A percentile compares a stretch with the other conserved stretches of the same genome.
These are phyloP conservation scores for Teratosphaeria destructans DNA, from an alignment of 2,329 filamentous ascomycete species.

Conservation along the genomic window DNA sequence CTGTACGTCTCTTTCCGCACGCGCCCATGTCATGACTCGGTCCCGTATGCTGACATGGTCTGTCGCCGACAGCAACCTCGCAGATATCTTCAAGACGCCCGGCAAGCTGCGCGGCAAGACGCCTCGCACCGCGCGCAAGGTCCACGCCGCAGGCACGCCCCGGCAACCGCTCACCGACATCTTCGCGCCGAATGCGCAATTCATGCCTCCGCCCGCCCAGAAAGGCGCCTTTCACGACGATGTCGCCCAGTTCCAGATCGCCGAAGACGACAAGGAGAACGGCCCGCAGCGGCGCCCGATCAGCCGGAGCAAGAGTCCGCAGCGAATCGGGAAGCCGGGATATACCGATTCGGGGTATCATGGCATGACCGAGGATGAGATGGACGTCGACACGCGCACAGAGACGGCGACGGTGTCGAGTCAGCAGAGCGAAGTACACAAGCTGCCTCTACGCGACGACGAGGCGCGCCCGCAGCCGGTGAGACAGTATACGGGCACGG, in stretches of 20 bases:
- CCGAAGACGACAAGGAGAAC: slow-evolving; percentile 41
- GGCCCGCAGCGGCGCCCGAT: slow-evolving; percentile 13
- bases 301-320: slow-evolving; percentile 24
- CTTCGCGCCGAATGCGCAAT: slow-evolving; percentile 34
- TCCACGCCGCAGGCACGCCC: slow-evolving; percentile 41
- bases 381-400: slow-evolving; percentile 28
- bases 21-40: not conserved
- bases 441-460: slow-evolving; percentile 15
- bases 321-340: slow-evolving; percentile 23
- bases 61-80: slow-evolving; percentile 56
- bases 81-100: slow-evolving; percentile 92
- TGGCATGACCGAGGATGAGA: slow-evolving; percentile 50
- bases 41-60: slow-evolving; percentile 16
- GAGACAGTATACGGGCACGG: slow-evolving; percentile 11
- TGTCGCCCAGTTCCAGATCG: slow-evolving; percentile 50
- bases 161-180: slow-evolving; percentile 45
- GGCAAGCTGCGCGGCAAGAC: slow-evolving; percentile 76
- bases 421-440: slow-evolving; percentile 7
- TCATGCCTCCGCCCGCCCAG: slow-evolving; percentile 42
- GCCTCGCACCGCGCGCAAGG: slow-evolving; percentile 59
- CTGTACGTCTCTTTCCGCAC: slow-evolving; percentile 48
- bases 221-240: slow-evolving; percentile 41
- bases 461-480: slow-evolving; percentile 22
- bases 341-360: slow-evolving; percentile 60
- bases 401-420: slow-evolving; percentile 9